These are phyloP conservation scores for Cladorrhinum sp. DNA, from an alignment of 2,329 filamentous ascomycete genomes.

Conservation along the genomic window DNA sequence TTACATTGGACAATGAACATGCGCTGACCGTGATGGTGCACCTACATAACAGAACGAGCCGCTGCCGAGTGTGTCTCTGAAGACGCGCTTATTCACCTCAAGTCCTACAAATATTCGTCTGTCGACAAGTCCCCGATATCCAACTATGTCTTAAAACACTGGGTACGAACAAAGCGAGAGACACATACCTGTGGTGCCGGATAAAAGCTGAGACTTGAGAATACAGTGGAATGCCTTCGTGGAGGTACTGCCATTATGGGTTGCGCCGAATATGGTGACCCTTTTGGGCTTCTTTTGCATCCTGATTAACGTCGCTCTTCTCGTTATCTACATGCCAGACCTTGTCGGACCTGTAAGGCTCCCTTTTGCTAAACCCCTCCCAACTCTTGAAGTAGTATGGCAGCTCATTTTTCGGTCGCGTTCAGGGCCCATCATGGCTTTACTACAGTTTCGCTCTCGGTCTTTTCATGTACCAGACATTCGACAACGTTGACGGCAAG, in stretches of 20 bases:
- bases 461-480: conserved; percentile 97
- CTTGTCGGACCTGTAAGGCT: conserved; percentile 76
- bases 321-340: conserved; percentile 83
- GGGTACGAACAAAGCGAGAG: conserved; percentile 59
- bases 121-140: conserved; percentile 95
- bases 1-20: background rate
- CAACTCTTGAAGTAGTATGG: background rate
- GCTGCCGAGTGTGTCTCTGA: conserved; percentile 77
- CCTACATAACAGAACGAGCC: conserved; percentile 44
- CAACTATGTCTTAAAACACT: conserved; percentile 89
- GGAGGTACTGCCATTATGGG: conserved; percentile 87
- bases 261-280: conserved; percentile 97
- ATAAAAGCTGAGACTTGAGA: conserved; percentile 20
- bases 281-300: conserved; percentile 94
- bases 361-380: background rate
- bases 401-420: conserved; percentile 5
- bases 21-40: conserved; percentile 3
- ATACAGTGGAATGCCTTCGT: conserved; percentile 93
- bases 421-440: conserved; percentile 79
- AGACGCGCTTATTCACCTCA: conserved; percentile 85
- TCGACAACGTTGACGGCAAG: conserved; percentile 99
- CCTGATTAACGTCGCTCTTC: conserved; percentile 69
- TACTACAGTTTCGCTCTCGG: conserved; percentile 96
- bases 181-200: background rate
- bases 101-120: conserved; percentile 94